Evolutionary conservation across 495 filamentous ascomycete genomes (phyloP).

Genomic region (Neurospora intermedia): DNA sequence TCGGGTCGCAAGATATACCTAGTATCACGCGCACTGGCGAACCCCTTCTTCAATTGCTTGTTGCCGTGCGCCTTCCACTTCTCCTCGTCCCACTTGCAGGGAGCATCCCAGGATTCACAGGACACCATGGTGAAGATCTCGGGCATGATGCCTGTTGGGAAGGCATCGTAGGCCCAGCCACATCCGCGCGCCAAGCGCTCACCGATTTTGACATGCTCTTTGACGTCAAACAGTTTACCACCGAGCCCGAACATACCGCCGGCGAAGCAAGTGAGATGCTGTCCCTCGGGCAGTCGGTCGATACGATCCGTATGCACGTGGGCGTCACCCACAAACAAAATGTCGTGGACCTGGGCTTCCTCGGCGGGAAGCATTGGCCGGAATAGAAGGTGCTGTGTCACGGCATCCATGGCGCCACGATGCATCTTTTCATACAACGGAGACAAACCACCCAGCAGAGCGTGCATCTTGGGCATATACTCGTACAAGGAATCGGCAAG

Average conservation of each 20-base stretch:
- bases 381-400: slow-evolving; percentile 56
- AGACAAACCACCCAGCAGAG: slow-evolving; percentile 23
- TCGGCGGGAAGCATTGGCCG: slow-evolving; percentile 43
- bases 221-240: slow-evolving; percentile 57
- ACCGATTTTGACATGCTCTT: slow-evolving; percentile 61
- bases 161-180: slow-evolving; percentile 73
- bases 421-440: slow-evolving; percentile 30
- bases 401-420: slow-evolving; percentile 46
- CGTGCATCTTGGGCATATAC: slow-evolving; percentile 64
- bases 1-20: slow-evolving; percentile 65
- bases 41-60: slow-evolving; percentile 53
- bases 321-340: slow-evolving; percentile 49
- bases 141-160: slow-evolving; percentile 77
- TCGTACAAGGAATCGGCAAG: slow-evolving; percentile 81
- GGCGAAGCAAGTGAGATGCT: slow-evolving; percentile 57
- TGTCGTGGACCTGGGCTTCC: slow-evolving; percentile 37
- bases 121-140: slow-evolving; percentile 53
- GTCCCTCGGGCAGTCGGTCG: slow-evolving; percentile 23
- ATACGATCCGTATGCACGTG: background rate
- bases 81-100: slow-evolving; percentile 27
- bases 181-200: slow-evolving; percentile 74
- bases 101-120: slow-evolving; percentile 35
- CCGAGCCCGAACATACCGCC: slow-evolving; percentile 87
- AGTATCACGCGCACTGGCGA: slow-evolving; percentile 42
- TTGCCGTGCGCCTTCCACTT: slow-evolving; percentile 13